Base-by-base conservation (phyloP, 2,329 filamentous ascomycete species). In the Aspergillus brasiliensis region DNA sequence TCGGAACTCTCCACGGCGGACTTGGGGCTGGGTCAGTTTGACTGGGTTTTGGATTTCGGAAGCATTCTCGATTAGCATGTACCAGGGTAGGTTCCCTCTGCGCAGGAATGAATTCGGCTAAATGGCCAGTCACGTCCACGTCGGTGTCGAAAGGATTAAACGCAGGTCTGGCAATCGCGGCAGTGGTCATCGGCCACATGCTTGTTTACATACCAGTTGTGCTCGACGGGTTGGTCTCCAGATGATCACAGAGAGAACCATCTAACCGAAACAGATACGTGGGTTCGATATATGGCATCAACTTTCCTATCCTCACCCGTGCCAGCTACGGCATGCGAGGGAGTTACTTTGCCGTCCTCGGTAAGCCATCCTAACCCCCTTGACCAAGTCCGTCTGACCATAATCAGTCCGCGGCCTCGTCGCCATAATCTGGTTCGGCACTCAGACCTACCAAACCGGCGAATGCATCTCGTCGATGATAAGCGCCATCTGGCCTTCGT, bases 41-140 rank as follows among this genome's bases (percentile, higher is more conserved):
- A 54, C 54, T 3, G 60, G 60, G 15, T 62, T 60, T 21, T 62
- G 60, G 60, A 59, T 62, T 25, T 58, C 60, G 10, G 60, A 62
- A 38, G 60, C 60, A 13, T 62, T 62, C 17, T 60, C 57, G 17
- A 62, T 62, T 21, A 62, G 60, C 60, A 62, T 62, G 60, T 62
- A 62, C 34, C 60, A 62, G 21, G 60, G 60, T 62, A 34, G 1
- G 42, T 47, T n/a, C 15, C 13, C 15, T 38, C 13, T 34, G 8
- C 11, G 0, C 21, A 6, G 4, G 2, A 6, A 25, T 7, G 40
- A 19, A 15, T 19, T 44, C 4, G 10, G 3, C 51, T 48, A 25
- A 37, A 28, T 7, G 21, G 5, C 15, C 21, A 62, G 60, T 62
- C 15, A 62, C 60, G 10, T 62, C 60, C 6, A 56, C n/a, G 1